These are phyloP conservation scores for Termitomyces sp. DNA, from an alignment of 768 basidiomycete genomes.

Conservation along the genomic window DNA sequence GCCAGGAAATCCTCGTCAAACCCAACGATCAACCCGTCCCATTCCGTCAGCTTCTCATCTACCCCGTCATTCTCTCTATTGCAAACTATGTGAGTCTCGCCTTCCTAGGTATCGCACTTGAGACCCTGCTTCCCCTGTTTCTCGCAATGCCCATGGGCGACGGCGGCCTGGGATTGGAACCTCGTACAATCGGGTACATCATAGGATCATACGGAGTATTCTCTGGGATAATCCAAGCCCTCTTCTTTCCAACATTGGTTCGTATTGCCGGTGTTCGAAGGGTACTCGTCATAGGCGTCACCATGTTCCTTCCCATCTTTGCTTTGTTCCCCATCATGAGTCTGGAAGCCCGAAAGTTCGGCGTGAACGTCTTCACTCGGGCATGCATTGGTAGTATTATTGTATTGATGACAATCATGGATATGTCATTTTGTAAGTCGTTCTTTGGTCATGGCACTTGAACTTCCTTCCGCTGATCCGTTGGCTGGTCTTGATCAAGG, in stretches of 20 bases:
- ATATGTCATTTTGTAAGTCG: conserved; percentile 32
- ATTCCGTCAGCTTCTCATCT: conserved; percentile 36
- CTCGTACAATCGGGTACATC: conserved; percentile 58
- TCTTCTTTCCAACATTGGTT: conserved; percentile 33
- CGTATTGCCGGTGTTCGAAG: conserved; percentile 30
- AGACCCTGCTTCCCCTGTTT: conserved; percentile 59
- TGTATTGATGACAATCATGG: no score
- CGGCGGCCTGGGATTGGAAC: conserved; percentile 61
- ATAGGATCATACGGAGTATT: no score
- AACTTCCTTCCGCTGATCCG: not conserved
- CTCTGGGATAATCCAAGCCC: conserved; percentile 30
- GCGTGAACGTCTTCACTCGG: conserved; percentile 29
- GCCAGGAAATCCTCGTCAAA: not conserved
- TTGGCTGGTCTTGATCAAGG: conserved; percentile 22
- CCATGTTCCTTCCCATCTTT: conserved; percentile 27
- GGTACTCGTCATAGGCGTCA: conserved; percentile 29
- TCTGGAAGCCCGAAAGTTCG: conserved; percentile 24
- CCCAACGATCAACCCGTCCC: conserved; percentile 25
- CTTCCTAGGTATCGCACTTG: conserved; percentile 45
- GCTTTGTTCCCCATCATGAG: conserved; percentile 39
- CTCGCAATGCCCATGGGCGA: conserved; percentile 57
- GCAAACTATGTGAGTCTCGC: conserved; percentile 62
- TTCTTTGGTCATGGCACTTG: not conserved
- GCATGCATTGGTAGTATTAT: conserved; percentile 25
- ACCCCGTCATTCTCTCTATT: conserved; percentile 56